Base-by-base conservation (phyloP, 306 rosid species). In the Cicer yamashitae region DNA sequence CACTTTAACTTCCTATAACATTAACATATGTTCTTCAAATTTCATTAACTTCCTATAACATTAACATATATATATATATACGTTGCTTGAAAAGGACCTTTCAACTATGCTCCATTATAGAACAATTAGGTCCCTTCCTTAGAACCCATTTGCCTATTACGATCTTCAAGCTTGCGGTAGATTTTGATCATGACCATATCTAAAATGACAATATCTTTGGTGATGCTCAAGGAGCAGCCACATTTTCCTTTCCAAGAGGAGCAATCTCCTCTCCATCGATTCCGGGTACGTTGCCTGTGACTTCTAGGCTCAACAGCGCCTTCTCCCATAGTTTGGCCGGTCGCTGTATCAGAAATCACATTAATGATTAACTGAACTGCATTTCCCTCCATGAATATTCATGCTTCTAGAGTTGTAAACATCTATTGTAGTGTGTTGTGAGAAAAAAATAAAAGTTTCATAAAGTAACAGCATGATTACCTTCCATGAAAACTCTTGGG, bases 321-420 rank as follows among this genome's bases (percentile, higher is more conserved):
- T 81, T 83, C 67, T 92, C 99, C 99, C 99, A 94, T 59, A 34
- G 81, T 79, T 82, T 88, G 7, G 99, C 86, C 43, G 99, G 99
- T 34, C 71, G 90, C 99, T 94, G 93, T 57, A 74, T 77, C 61
- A 77, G 1, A 57, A 71, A 71, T 38, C 61, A 17, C 9, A 65
- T 46, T 67, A 20, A 58, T 47, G 4, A 67, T 76, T 22, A 72
- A 34, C n/a, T 46, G 34, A 45, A 74, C 8, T n/a, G 12, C 43
- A 30, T 77, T 73, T 71, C 76, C 37, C 8, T 56, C 64, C 34
- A 18, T 51, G 59, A 54, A 5, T 6, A 57, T 67, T 58, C 41
- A 73, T 38, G 67, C 10, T 17, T 46, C 2, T 13, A 56, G 8
- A 65, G 6, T 15, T 37, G 57, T 47, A 79, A 43, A 43, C 73